These are phyloP conservation scores for Solanum arcanum DNA, from an alignment of 257 asterid species.

Conservation along the genomic window DNA sequence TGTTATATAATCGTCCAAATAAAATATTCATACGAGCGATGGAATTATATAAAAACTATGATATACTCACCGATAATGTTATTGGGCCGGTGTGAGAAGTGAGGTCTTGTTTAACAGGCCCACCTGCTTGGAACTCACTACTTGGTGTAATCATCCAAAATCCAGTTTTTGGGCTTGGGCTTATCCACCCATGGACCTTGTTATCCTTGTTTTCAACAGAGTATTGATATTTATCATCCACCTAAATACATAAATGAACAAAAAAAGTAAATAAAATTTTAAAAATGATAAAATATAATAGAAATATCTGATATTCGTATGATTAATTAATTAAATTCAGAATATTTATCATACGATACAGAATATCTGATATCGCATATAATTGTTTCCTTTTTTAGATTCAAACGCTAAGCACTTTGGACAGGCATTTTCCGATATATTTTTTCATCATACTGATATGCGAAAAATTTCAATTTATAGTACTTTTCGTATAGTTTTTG, in stretches of 20 bases:
- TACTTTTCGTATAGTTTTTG: no score
- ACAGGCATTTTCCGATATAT: no score
- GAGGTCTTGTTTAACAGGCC: constrained; percentile 29
- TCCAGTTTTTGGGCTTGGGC: constrained; percentile 6
- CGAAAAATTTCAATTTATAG: no score
- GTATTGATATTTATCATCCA: constrained; percentile 30
- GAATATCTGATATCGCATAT: no score
- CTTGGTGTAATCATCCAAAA: constrained; percentile 29
- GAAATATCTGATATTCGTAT: not conserved
- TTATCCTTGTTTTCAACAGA: constrained; percentile 12
- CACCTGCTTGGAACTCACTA: constrained; percentile 20
- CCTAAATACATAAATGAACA: constrained; percentile 3
- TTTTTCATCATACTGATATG: no score
- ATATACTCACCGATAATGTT: constrained; percentile 9
- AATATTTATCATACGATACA: not conserved
- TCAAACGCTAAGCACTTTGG: no score
- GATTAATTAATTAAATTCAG: not conserved
- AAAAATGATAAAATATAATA: not conserved
- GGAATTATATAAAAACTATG: not conserved
- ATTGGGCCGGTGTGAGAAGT: constrained; percentile 30
- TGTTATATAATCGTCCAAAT: not conserved
- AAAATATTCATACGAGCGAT: not conserved
- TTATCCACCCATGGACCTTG: constrained; percentile 22
- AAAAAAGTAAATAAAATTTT: not conserved
- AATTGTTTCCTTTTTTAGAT: no score